Evolutionary conservation across 1,284 basidiomycete genomes (phyloP).

Genomic region (Peniophora sp.): DNA sequence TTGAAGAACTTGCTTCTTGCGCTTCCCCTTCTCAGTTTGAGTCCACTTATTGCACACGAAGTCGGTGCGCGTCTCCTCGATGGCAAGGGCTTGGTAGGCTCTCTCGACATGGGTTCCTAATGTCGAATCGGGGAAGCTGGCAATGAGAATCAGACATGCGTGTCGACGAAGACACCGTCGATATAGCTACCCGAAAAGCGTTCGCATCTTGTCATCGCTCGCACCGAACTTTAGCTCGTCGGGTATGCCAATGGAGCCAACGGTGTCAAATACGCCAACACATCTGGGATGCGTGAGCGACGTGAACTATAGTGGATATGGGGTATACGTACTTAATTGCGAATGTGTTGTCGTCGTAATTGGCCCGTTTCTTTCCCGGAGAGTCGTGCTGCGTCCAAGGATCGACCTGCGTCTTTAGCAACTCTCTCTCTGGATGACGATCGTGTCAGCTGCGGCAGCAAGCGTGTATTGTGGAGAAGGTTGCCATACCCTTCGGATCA

Average conservation of each 20-base stretch:
- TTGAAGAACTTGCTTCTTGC: conserved; percentile 50
- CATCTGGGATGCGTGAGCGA: conserved; percentile 33
- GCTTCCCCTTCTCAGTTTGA: conserved; percentile 43
- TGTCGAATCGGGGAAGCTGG: conserved; percentile 39
- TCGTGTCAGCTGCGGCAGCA: background rate
- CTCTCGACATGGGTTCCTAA: conserved; percentile 57
- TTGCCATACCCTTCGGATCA: conserved; percentile 36
- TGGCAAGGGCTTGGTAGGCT: conserved; percentile 59
- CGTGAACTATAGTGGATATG: conserved; percentile 5
- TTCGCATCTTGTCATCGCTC: conserved; percentile 28
- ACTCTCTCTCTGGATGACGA: conserved; percentile 29
- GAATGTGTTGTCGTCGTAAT: conserved; percentile 38
- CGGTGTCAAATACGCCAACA: conserved; percentile 67
- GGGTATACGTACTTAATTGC: conserved; percentile 43
- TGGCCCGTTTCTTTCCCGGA: conserved; percentile 43
- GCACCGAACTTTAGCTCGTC: conserved; percentile 41
- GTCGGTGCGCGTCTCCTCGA: conserved; percentile 56
- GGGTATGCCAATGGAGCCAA: conserved; percentile 60
- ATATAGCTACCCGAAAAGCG: conserved; percentile 51
- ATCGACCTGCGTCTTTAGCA: conserved; percentile 34
- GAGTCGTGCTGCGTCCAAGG: conserved; percentile 44
- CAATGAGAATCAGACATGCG: too few relatives aligned
- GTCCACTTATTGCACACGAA: conserved; percentile 64
- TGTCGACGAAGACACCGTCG: too few relatives aligned
- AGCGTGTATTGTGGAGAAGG: background rate